phyloP scores from a whole-genome alignment of 1,284 basidiomycete species.

The Lentinus polychrous region DNA sequence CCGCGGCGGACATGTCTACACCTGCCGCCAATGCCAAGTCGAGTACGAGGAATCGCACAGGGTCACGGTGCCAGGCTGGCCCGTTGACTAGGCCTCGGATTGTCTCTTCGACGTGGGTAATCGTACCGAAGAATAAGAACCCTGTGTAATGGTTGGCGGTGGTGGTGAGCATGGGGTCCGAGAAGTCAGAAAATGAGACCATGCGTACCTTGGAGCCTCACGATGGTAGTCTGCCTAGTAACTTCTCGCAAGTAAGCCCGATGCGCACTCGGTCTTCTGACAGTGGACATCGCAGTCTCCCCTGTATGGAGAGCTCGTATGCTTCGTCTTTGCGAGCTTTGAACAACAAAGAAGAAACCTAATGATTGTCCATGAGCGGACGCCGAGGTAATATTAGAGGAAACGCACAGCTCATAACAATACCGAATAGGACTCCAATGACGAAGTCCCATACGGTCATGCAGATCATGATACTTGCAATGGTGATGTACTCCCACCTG shows the following conservation, averaged over 20 bases:
- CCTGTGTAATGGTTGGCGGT: conserved; percentile 33
- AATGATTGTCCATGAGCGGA: background rate
- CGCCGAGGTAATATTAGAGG: background rate
- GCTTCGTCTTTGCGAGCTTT: conserved; percentile 79
- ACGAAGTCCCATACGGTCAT: conserved; percentile 97
- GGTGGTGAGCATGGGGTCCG: background rate
- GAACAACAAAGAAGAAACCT: conserved; percentile 95
- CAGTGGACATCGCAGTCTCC: conserved; percentile 82
- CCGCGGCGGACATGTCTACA: conserved; percentile 92
- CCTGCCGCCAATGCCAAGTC: conserved; percentile 85
- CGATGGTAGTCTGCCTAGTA: conserved; percentile 85
- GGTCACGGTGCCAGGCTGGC: conserved; percentile 70
- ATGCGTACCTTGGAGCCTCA: conserved; percentile 75
- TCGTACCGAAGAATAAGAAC: conserved; percentile 96
- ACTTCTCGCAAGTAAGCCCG: conserved; percentile 87
- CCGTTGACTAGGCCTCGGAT: conserved; percentile 71
- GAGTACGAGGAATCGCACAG: conserved; percentile 85
- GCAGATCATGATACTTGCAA: conserved; percentile 75
- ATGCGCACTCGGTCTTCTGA: conserved; percentile 84
- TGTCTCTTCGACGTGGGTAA: conserved; percentile 79
- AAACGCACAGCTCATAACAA: conserved; percentile 78
- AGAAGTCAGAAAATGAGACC: background rate
- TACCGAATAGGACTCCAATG: conserved; percentile 88
- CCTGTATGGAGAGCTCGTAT: conserved; percentile 80
- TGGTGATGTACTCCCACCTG: conserved; percentile 72